A percentile compares a stretch with the other conserved stretches of the same genome.
Conservation (phyloP, 768 basidiomycete species). For the Gloeostereum incarnatum region DNA sequence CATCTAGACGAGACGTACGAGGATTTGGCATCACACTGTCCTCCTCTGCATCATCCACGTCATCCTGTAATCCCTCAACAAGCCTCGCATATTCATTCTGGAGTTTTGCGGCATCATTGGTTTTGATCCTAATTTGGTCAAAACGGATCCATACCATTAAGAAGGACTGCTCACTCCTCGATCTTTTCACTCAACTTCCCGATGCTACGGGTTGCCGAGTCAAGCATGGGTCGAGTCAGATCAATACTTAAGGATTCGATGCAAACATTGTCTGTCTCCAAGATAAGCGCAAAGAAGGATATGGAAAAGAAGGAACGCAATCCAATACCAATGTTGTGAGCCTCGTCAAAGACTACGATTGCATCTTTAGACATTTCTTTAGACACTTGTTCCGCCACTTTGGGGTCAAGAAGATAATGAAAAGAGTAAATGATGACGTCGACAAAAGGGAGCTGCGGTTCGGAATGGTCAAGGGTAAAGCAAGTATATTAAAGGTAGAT, state of each 20-base stretch:
- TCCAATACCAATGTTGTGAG: constrained; percentile 89
- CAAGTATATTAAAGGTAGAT: constrained; percentile 1
- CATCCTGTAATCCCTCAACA: constrained; percentile 88
- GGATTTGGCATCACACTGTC: constrained; percentile 89
- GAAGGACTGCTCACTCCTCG: constrained; percentile 62
- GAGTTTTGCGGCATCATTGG: constrained; percentile 84
- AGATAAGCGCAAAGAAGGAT: constrained; percentile 3
- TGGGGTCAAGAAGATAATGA: constrained; percentile 96
- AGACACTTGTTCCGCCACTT: constrained; percentile 98
- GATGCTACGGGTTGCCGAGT: constrained; percentile 86
- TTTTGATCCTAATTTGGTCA: constrained; percentile 67
- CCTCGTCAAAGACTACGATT: constrained; percentile 98
- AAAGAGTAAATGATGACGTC: constrained; percentile 98
- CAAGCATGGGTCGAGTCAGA: constrained; percentile 94
- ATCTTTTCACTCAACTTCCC: constrained; percentile 83
- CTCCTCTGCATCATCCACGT: constrained; percentile 40
- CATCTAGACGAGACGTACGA: constrained; percentile 30
- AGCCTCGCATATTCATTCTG: constrained; percentile 96
- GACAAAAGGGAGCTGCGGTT: constrained; percentile 82
- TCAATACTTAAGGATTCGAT: constrained; percentile 98
- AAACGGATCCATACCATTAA: neutral
- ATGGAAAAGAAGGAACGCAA: constrained; percentile 1
- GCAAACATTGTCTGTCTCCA: constrained; percentile 88
- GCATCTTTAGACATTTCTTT: constrained; percentile 96
- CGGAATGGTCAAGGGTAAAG: neutral